phyloP scores from a whole-genome alignment of 257 asterid genomes.

The Solanum lycopersicoides region DNA sequence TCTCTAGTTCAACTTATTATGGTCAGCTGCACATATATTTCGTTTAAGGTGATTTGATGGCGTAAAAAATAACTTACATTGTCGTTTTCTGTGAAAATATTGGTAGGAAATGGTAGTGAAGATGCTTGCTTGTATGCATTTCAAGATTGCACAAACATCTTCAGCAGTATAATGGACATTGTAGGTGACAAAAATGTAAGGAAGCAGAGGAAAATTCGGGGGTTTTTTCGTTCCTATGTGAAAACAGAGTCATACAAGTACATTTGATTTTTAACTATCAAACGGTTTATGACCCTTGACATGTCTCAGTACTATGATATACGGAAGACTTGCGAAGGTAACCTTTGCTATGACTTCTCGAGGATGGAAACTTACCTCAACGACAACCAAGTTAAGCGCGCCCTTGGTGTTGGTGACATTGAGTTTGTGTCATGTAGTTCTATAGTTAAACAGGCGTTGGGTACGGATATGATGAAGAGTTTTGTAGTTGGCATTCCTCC shows the following conservation, averaged over 20 bases:
- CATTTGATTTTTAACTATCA: neutral
- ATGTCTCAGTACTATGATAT: slow-evolving; percentile 37
- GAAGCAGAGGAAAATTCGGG: neutral
- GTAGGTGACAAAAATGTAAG: slow-evolving; percentile 38
- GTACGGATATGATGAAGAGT: slow-evolving; percentile 46
- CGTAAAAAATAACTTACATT: neutral
- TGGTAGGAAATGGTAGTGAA: neutral
- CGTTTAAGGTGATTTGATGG: neutral
- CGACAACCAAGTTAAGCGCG: slow-evolving; percentile 25
- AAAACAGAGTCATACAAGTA: neutral
- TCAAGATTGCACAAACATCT: neutral
- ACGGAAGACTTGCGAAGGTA: slow-evolving; percentile 41
- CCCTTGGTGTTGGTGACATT: slow-evolving; percentile 47
- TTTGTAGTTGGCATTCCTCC: slow-evolving; percentile 48
- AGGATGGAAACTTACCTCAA: slow-evolving; percentile 37
- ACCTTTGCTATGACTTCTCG: slow-evolving; percentile 49
- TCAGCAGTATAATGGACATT: neutral
- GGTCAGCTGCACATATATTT: neutral
- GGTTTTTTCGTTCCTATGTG: neutral
- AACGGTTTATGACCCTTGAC: neutral
- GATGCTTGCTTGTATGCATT: neutral
- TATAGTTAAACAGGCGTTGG: slow-evolving; percentile 37
- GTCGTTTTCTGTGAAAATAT: neutral
- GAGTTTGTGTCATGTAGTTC: slow-evolving; percentile 54
- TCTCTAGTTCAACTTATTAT: neutral